phyloP scores from a whole-genome alignment of 495 filamentous ascomycete species.

The Ramalina intermedia region DNA sequence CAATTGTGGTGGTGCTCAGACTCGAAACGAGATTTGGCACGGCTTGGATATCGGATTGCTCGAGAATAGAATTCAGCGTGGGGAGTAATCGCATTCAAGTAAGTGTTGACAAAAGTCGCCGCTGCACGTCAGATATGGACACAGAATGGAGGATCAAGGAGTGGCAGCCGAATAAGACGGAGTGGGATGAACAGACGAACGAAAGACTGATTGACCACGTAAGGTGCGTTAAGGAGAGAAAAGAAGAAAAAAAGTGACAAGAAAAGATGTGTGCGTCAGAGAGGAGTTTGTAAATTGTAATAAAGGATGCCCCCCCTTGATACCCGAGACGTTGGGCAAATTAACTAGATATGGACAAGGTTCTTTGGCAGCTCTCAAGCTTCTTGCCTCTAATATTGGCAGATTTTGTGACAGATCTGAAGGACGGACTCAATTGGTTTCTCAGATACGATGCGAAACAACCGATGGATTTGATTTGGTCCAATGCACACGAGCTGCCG shows the following conservation, averaged over 20 bases:
- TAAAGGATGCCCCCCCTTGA: slow-evolving; percentile 1
- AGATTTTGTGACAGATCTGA: not conserved
- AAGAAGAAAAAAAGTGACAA: not conserved
- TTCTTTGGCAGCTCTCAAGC: not conserved
- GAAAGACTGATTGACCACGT: too few relatives aligned
- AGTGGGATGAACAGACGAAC: too few relatives aligned
- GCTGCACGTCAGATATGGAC: slow-evolving; percentile 1
- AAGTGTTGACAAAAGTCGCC: slow-evolving; percentile 3
- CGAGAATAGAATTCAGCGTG: not conserved
- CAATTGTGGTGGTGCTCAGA: not conserved
- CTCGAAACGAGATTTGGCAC: not conserved
- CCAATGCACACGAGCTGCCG: too few relatives aligned
- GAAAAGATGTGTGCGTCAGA: not conserved
- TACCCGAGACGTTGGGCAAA: slow-evolving; percentile 1
- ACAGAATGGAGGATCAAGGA: too few relatives aligned
- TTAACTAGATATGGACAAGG: not conserved
- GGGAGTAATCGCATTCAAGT: not conserved
- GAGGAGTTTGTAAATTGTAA: not conserved
- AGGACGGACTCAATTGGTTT: not conserved
- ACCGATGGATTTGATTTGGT: too few relatives aligned
- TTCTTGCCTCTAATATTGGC: not conserved
- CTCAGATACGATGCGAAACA: too few relatives aligned
- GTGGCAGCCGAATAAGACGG: too few relatives aligned
- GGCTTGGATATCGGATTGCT: not conserved
- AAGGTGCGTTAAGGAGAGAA: not conserved